Percentiles rank a stretch among this genome's conserved stretches.
Evolutionary conservation across 352 stramenopile species (phyloP).

Genomic region (Pythium coloratum): DNA sequence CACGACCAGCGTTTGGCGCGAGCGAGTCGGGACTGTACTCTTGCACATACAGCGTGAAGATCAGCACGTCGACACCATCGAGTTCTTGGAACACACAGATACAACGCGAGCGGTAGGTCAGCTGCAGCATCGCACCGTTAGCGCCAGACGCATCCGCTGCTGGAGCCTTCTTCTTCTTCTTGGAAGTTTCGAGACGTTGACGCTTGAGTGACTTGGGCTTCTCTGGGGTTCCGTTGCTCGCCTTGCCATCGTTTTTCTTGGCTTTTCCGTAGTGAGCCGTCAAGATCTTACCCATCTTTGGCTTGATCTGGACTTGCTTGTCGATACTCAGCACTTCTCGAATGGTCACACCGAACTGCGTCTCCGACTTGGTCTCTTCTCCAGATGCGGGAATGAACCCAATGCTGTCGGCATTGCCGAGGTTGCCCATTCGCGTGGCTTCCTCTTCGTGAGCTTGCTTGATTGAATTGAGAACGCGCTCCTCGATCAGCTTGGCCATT

Average conservation of each 20-base stretch:
- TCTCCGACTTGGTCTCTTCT: conserved; percentile 74
- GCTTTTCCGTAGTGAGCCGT: conserved; percentile 60
- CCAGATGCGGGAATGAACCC: conserved; percentile 55
- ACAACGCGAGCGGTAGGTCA: conserved; percentile 87
- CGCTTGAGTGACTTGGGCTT: conserved; percentile 73
- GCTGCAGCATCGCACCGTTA: conserved; percentile 47
- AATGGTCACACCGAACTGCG: conserved; percentile 82
- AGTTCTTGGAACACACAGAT: conserved; percentile 91
- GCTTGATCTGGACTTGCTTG: conserved; percentile 88
- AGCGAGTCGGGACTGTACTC: conserved; percentile 81
- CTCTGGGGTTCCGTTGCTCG: conserved; percentile 23
- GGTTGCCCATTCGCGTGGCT: conserved; percentile 70
- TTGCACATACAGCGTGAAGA: conserved; percentile 90
- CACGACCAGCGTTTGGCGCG: conserved; percentile 70
- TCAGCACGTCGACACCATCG: conserved; percentile 85
- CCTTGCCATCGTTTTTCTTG: conserved; percentile 41
- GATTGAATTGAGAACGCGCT: conserved; percentile 72
- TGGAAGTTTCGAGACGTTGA: conserved; percentile 44
- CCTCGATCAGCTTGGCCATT: conserved; percentile 86
- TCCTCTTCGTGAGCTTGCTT: conserved; percentile 78
- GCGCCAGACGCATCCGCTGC: conserved; percentile 20
- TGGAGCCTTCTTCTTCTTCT: conserved; percentile 36
- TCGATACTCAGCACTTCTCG: conserved; percentile 85
- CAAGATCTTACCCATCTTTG: conserved; percentile 77
- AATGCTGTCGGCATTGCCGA: conserved; percentile 84